These are phyloP conservation scores for Carex arenaria DNA, from an alignment of 202 grass and related monocot species.

Conservation along the genomic window DNA sequence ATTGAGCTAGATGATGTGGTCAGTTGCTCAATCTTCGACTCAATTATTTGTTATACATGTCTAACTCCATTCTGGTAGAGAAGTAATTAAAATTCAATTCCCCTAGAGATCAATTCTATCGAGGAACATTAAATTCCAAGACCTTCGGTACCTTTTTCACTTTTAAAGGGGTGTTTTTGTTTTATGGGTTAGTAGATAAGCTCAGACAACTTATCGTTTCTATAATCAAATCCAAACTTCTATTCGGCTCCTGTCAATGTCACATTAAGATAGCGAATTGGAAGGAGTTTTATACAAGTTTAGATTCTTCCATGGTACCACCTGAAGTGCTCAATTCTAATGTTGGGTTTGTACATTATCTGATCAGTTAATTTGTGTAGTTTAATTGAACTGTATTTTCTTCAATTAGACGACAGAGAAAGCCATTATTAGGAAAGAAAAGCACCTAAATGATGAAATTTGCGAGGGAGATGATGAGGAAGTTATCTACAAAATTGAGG, in stretches of 20 bases:
- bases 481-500: slow-evolving; percentile 95
- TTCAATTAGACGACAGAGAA: slow-evolving; percentile 69
- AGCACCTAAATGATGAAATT: slow-evolving; percentile 50
- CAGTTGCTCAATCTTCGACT: slow-evolving; percentile 4
- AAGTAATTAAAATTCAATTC: not conserved
- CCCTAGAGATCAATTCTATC: not conserved
- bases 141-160: not conserved
- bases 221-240: not conserved
- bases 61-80: not conserved
- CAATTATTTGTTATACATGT: not conserved
- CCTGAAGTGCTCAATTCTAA: not conserved
- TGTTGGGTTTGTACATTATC: not conserved
- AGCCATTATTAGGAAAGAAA: slow-evolving; percentile 89
- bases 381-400: slow-evolving; percentile 6
- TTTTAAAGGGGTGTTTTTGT: not conserved
- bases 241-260: not conserved
- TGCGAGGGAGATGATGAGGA: slow-evolving; percentile 69
- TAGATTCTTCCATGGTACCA: not conserved
- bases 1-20: slow-evolving; percentile 99
- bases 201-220: not conserved
- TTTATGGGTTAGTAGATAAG: not conserved
- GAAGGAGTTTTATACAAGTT: not conserved
- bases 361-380: not conserved
- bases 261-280: not conserved
- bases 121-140: not conserved